Evolutionary conservation across 208 protist species (phyloP).

Genomic region (Acanthamoeba sp.): DNA sequence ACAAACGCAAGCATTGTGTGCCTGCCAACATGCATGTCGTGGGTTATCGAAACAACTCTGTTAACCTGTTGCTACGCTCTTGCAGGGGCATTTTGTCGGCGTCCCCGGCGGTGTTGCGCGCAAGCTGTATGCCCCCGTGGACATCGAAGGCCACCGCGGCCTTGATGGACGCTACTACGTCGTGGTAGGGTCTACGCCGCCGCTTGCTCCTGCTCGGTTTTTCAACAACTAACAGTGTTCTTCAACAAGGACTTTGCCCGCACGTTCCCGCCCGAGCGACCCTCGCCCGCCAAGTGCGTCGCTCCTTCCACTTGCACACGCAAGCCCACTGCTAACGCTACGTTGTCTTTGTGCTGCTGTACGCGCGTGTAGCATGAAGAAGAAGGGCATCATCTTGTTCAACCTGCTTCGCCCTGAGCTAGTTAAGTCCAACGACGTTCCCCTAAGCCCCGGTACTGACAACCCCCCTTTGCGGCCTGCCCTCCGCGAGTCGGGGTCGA

Average conservation of each 20-base stretch:
- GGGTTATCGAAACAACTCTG: too few relatives aligned
- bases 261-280: slow-evolving; percentile 58
- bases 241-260: slow-evolving; percentile 74
- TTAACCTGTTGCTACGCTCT: too few relatives aligned
- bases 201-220: too few relatives aligned
- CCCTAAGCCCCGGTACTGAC: neutral
- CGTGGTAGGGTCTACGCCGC: neutral
- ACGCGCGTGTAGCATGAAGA: neutral
- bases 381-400: slow-evolving; percentile 10
- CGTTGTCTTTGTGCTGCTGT: too few relatives aligned
- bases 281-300: slow-evolving; percentile 6
- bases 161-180: slow-evolving; percentile 66
- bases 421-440: slow-evolving; percentile 24
- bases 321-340: too few relatives aligned
- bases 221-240: too few relatives aligned
- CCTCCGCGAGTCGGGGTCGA: neutral
- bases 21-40: too few relatives aligned
- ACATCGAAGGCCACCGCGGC: slow-evolving; percentile 67
- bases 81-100: slow-evolving; percentile 24
- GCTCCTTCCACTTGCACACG: too few relatives aligned
- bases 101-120: neutral
- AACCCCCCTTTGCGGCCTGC: neutral
- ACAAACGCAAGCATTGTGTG: neutral
- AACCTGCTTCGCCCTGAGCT: slow-evolving; percentile 56
- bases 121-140: slow-evolving; percentile 18